Evolutionary conservation across 306 rosid species (phyloP).

Genomic region (Pyrus pyrifolia): DNA sequence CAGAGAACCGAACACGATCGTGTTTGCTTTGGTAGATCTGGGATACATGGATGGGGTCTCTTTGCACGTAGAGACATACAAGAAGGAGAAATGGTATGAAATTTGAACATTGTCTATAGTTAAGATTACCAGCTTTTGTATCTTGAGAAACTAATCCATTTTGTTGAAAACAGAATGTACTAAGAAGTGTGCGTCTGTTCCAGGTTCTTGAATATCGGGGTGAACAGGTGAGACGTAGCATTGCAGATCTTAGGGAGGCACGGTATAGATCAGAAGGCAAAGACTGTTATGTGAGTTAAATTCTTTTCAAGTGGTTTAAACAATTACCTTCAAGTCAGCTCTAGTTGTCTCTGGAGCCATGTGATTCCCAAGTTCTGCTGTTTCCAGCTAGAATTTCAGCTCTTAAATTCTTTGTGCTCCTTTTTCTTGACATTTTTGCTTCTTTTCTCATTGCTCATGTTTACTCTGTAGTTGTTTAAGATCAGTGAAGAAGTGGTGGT

Average conservation of each 20-base stretch:
- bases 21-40: slow-evolving; percentile 98
- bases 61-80: slow-evolving; percentile 88
- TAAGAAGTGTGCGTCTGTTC: slow-evolving; percentile 15
- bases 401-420: neutral
- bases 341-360: neutral
- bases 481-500: slow-evolving; percentile 99
- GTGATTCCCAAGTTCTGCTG: neutral
- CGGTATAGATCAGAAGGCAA: slow-evolving; percentile 77
- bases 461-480: slow-evolving; percentile 74
- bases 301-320: neutral
- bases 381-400: neutral
- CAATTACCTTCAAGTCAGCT: neutral
- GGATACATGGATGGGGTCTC: slow-evolving; percentile 99
- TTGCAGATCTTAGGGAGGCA: slow-evolving; percentile 91
- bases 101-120: neutral
- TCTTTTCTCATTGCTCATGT: slow-evolving; percentile 6
- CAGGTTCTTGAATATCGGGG: slow-evolving; percentile 99
- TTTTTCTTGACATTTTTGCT: neutral
- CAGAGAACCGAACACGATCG: slow-evolving; percentile 91
- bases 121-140: neutral
- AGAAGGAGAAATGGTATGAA: slow-evolving; percentile 97
- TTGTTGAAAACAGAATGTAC: neutral
- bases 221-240: slow-evolving; percentile 87
- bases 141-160: neutral
- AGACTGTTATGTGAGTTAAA: slow-evolving; percentile 84